Percentiles rank a stretch among this genome's conserved stretches.
Evolutionary conservation across 2,329 filamentous ascomycete species (phyloP).

Genomic region (Cordyceps militaris): DNA sequence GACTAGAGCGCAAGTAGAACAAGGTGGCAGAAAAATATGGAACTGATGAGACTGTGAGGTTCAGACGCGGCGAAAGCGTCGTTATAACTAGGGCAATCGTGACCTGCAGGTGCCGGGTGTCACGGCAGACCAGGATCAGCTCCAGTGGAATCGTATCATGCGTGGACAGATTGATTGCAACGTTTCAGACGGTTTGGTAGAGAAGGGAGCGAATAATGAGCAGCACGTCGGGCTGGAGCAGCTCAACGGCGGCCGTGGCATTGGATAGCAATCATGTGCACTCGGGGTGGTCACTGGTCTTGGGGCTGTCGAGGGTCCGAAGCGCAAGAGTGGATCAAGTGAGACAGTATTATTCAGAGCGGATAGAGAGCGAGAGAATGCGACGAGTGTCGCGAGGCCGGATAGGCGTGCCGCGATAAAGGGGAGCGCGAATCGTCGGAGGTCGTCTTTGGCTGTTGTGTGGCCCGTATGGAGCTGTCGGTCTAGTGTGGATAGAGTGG

Average conservation of each 20-base stretch:
- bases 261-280: conserved; percentile 1
- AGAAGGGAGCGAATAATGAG: neutral
- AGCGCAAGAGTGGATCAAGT: neutral
- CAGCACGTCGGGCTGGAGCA: conserved; percentile 1
- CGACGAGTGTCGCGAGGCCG: neutral
- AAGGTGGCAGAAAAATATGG: neutral
- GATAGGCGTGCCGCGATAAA: neutral
- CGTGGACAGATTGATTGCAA: neutral
- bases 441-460: neutral
- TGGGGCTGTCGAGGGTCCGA: neutral
- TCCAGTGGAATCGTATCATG: neutral
- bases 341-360: neutral
- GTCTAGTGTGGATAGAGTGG: neutral
- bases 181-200: neutral
- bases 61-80: neutral
- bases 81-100: conserved; percentile 1
- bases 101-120: neutral
- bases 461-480: neutral
- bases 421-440: neutral
- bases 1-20: neutral
- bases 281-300: neutral
- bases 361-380: neutral
- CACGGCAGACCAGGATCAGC: neutral
- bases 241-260: conserved; percentile 1
- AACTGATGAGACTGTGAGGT: neutral